Base-by-base conservation (phyloP, 2,329 filamentous ascomycete genomes). In the Aspergillus texensis region DNA sequence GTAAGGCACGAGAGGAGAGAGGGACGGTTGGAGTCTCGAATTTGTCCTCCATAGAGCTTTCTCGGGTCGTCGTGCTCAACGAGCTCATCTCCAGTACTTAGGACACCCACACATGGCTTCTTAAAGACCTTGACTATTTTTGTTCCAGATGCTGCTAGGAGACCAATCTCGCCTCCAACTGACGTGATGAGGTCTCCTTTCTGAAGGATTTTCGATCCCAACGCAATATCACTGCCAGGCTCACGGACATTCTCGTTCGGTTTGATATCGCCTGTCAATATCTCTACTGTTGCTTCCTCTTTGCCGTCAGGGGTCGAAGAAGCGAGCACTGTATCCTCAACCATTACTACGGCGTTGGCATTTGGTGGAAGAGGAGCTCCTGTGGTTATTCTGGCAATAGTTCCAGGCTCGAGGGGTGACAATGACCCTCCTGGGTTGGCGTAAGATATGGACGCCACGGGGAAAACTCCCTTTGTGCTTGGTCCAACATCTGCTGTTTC, bases 81-180 rank as follows among this genome's bases (percentile, higher is more conserved):
- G 57, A 99, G 92, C 77, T 99, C 95, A 74, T 99, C 94, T 26
- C 95, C 95, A 0, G 95, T 99, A 58, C 94, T 97, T 21, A 99
- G 80, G 2, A 99, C 89, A 6, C 94, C 95, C 9, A 99, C 84
- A 10, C 92, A 80, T 0, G 95, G 94, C 60, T 88, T 89, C 56
- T 85, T 87, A 79, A 91, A 97, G 8, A 94, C 85, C 16, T 84
- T 84, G 5, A 96, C 90, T 57, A 89, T 83, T 11, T 82, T 81
- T 1, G 89, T 89, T 6, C 95, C 95, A 0, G 95, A 92, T 0
- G 94, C 92, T 1, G 94, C 93, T 1, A 99, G 84, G 0, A 98
- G 82, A 0, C 95, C 95, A 30, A 99, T 89, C 72, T 99, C 95
- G 56, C 95, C 95, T 19, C 95, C 95, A 0, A 94, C 86, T 0